phyloP scores from a whole-genome alignment of 192 early-diverging fungal species.

The Podila minutissima region DNA sequence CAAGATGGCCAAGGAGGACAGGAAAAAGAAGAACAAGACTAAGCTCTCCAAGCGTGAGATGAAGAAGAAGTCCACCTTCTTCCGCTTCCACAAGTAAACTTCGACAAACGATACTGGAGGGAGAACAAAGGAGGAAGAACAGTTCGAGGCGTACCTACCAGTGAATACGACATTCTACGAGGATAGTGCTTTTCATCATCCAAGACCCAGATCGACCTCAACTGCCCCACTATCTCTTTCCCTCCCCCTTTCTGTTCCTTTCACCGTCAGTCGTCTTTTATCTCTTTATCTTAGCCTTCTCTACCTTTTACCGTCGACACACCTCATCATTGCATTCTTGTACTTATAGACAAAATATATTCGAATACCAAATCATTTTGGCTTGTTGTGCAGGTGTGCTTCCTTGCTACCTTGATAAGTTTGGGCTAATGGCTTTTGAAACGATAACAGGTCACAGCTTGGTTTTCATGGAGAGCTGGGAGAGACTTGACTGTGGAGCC shows the following conservation, averaged over 20 bases:
- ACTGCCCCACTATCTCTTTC: background rate
- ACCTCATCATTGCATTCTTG: background rate
- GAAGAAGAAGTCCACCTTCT: constrained; percentile 52
- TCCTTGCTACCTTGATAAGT: too few species aligned
- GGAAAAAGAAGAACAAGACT: constrained; percentile 48
- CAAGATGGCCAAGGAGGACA: constrained; percentile 53
- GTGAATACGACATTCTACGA: too few species aligned
- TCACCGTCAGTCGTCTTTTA: background rate
- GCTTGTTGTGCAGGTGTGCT: too few species aligned
- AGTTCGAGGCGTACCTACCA: too few species aligned
- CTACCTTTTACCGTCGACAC: constrained; percentile 6
- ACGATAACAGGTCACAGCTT: too few species aligned
- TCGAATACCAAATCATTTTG: background rate
- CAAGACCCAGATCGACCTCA: too few species aligned
- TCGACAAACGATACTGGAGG: too few species aligned
- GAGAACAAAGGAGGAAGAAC: too few species aligned
- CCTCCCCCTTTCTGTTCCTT: background rate
- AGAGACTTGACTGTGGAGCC: too few species aligned
- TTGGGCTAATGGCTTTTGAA: too few species aligned
- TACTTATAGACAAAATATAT: background rate
- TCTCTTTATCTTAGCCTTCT: constrained; percentile 9
- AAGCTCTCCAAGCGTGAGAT: constrained; percentile 47
- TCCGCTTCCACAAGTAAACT: constrained; percentile 50
- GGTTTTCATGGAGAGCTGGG: too few species aligned
- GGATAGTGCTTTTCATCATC: too few species aligned